phyloP scores from a whole-genome alignment of 768 basidiomycete genomes.

The Lyophyllum shimeji region DNA sequence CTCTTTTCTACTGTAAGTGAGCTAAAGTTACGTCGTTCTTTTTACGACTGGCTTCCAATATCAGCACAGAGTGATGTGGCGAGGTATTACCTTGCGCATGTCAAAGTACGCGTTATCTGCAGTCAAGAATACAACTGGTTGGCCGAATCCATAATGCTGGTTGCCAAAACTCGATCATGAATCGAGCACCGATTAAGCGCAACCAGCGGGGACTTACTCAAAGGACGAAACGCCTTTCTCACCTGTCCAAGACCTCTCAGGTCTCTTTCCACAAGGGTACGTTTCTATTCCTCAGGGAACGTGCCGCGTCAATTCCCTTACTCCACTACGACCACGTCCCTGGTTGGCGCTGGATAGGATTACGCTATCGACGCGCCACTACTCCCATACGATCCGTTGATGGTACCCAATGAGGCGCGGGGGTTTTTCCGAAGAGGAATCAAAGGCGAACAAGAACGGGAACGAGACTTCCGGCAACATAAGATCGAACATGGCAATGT shows the following conservation, averaged over 20 bases:
- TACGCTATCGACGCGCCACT: neutral
- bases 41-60: too few species aligned
- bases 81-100: neutral
- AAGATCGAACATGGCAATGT: neutral
- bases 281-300: neutral
- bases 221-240: neutral
- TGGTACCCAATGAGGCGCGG: neutral
- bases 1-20: too few species aligned
- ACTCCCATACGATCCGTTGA: neutral
- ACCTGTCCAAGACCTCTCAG: neutral
- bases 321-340: neutral
- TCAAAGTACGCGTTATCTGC: neutral
- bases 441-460: neutral
- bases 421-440: neutral
- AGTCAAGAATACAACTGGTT: neutral
- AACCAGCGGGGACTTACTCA: neutral
- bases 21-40: too few species aligned
- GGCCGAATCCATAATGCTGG: neutral
- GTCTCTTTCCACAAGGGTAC: neutral
- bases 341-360: neutral
- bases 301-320: neutral
- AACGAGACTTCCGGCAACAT: neutral
- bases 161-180: neutral
- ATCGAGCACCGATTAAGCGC: neutral
- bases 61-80: too few species aligned